Base-by-base conservation (phyloP, 192 early-diverging fungal genomes). In the Gonapodya sp. region DNA sequence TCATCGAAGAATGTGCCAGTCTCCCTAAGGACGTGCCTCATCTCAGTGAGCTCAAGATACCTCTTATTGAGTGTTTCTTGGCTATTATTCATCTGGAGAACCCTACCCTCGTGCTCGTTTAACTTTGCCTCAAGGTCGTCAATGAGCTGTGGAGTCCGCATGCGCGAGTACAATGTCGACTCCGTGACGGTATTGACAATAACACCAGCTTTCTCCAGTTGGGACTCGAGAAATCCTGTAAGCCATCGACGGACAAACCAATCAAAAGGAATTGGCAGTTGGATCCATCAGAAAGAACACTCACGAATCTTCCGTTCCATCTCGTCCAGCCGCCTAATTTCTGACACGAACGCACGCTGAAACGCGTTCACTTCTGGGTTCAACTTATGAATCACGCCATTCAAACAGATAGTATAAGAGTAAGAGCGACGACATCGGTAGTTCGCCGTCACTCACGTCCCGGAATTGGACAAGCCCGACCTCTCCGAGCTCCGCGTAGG, bases 331-430 rank as follows among this genome's bases (percentile, higher is more conserved):
- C 96, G 92, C 81, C 96, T 92, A 83, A 99, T 97, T 85, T 98
- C 95, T 79, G 88, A 93, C 31, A 98, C 98, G 86, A 96, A 98
- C 31, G 95, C 92, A 30, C 97, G 92, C 86, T 99, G 97, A 83
- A 99, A 99, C 14, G 96, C 96, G 84, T 96, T 98, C 33, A 95
- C 94, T 35, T 95, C 92, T 33, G 92, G 88, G 86, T 99, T 99
- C 78, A 98, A 87, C 95, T 96, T 80, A 35, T n/a, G n/a, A n/a
- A n/a, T n/a, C n/a, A n/a, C 78, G 8, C 36, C n/a, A 64, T 1
- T 18, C 1, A 14, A 14, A 30, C 1, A 78, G 34, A 36, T 80
- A 36, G 83, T 24, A n/a, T 16, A 16, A 79, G 83, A 79, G 73
- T 35, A 79, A 16, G 36, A n/a, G n/a, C n/a, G n/a, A n/a, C n/a